Base-by-base conservation (phyloP, 768 basidiomycete species). In the Suillus subalutaceus region DNA sequence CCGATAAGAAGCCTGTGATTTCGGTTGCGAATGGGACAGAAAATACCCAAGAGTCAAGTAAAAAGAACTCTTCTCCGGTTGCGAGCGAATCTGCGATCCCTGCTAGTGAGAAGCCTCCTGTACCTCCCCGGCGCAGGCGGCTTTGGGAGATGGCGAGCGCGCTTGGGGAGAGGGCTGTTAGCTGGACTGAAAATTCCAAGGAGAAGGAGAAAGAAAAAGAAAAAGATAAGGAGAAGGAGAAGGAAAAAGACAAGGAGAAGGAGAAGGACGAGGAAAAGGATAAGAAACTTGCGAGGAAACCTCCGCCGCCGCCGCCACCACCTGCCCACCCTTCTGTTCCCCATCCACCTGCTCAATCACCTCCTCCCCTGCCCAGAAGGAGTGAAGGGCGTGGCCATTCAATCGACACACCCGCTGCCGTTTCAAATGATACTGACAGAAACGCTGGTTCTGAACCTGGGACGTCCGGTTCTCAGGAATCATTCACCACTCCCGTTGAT, bases 81-180 rank as follows among this genome's bases (percentile, higher is more conserved):
- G 10, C 7, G 41, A n/a, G 12, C n/a, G 26, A 6, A 20, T 41
- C 46, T 18, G 30, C 4, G 26, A 32, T 64, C 13, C n/a, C 62
- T 13, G 23, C 38, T 5, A 20, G 40, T 26, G 83, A 80, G 37
- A 87, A 84, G 66, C 90, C 90, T 10, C 87, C 88, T 1, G 73
- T 90, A 32, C 89, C 90, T 0, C 88, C 90, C 0, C 80, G 90
- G 65, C 81, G 86, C 64, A 79, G 85, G 63, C 86, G 88, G 1
- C 70, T 91, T 26, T 91, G 90, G 88, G 87, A 89, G 13, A 86
- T 89, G 79, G 86, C 88, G 1, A 86, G 86, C 64, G 86, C 86
- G 6, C 73, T 91, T 7, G 82, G 86, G 4, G 88, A 88, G 72
- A 79, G 81, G 46, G 88, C 88, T 46, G 83, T 78, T 1, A 86